phyloP scores from a whole-genome alignment of 2,329 filamentous ascomycete genomes.

The Aspergillus persii region DNA sequence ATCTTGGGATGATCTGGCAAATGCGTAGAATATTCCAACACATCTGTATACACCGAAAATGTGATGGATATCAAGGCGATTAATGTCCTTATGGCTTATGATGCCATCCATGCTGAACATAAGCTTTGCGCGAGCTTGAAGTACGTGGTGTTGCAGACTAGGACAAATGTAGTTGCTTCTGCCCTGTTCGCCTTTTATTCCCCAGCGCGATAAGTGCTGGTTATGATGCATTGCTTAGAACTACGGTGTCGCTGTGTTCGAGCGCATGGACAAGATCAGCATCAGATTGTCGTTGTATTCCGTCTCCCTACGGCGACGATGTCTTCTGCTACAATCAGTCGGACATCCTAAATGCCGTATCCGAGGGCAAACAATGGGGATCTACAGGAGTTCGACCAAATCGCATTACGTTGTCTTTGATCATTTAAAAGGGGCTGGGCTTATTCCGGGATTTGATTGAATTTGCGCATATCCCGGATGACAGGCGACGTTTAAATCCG shows the following conservation, averaged over 20 bases:
- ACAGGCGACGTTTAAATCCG: too few species aligned
- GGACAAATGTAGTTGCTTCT: not conserved
- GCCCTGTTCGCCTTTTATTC: constrained; percentile 4
- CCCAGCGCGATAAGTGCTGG: too few species aligned
- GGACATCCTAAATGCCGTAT: constrained; percentile 37
- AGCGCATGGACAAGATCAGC: constrained; percentile 15
- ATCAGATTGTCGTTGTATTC: constrained; percentile 36
- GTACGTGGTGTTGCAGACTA: constrained; percentile 21
- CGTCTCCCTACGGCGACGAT: constrained; percentile 41
- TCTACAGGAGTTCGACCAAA: constrained; percentile 48
- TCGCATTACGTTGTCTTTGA: constrained; percentile 26
- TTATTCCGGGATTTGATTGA: too few species aligned
- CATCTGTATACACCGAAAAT: not conserved
- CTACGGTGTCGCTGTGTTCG: constrained; percentile 28
- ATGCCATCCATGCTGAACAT: constrained; percentile 21
- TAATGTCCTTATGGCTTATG: constrained; percentile 21
- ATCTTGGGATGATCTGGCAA: not conserved
- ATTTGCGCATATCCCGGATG: too few species aligned
- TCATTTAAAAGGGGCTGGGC: too few species aligned
- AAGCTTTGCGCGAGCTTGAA: constrained; percentile 20
- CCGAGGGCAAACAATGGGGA: constrained; percentile 41
- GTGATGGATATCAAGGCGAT: not conserved
- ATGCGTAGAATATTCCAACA: not conserved
- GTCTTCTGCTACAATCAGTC: constrained; percentile 51
- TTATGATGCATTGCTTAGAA: constrained; percentile 24